Evolutionary conservation across 805 yeast genomes (phyloP).

Genomic region (Nakazawaea siamensis): DNA sequence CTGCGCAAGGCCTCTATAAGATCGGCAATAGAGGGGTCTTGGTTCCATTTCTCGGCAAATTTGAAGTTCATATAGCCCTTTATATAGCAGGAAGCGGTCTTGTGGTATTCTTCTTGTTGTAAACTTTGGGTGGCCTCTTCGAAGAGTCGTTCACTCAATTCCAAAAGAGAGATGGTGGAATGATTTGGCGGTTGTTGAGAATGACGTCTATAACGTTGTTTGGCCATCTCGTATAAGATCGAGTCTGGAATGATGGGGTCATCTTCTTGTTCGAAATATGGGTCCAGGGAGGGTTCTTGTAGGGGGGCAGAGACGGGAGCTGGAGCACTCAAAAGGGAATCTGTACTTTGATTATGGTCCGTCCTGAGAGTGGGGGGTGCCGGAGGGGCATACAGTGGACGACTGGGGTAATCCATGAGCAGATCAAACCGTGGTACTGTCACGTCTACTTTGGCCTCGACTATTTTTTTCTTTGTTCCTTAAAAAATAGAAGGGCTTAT

Average conservation of each 20-base stretch:
- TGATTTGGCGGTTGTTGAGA: too few relatives aligned
- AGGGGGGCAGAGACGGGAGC: too few relatives aligned
- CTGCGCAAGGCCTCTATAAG: constrained; percentile 1
- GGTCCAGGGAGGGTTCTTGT: too few relatives aligned
- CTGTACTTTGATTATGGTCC: too few relatives aligned
- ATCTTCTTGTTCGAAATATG: neutral
- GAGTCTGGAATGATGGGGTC: constrained; percentile 2
- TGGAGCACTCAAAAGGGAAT: too few relatives aligned
- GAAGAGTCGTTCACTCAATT: constrained; percentile 1
- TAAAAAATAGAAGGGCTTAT: too few relatives aligned
- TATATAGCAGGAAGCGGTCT: constrained; percentile 3
- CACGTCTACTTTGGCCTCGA: too few relatives aligned
- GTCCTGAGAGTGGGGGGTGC: too few relatives aligned
- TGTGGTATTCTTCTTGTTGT: neutral
- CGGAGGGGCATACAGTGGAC: too few relatives aligned
- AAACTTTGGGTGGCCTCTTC: constrained; percentile 1
- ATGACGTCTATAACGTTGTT: neutral
- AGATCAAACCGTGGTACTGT: too few relatives aligned
- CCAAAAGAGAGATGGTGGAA: constrained; percentile 3
- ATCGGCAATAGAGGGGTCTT: constrained; percentile 9
- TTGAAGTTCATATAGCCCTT: constrained; percentile 6
- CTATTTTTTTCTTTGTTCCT: too few relatives aligned
- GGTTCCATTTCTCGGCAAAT: constrained; percentile 6
- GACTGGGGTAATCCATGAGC: too few relatives aligned
- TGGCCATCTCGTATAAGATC: constrained; percentile 3